These are phyloP conservation scores for Chondrus crispus DNA, from an alignment of 23 red algal species.

Conservation along the genomic window DNA sequence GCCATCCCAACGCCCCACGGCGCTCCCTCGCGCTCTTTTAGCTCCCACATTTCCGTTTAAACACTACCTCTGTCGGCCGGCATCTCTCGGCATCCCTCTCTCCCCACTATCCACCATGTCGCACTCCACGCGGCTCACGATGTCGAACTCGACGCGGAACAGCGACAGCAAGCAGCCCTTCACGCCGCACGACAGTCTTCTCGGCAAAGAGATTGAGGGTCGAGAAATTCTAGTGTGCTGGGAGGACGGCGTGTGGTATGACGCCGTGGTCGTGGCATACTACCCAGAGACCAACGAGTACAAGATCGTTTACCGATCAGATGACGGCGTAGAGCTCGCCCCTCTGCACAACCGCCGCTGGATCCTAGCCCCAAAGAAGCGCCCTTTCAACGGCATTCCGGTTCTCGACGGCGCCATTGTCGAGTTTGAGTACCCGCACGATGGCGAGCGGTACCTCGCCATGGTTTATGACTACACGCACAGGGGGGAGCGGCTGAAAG, in stretches of 20 bases:
- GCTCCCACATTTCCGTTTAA: too few relatives aligned
- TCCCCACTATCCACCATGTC: too few relatives aligned
- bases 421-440: not conserved
- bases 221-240: slow-evolving; percentile 15
- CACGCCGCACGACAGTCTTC: not conserved
- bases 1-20: too few relatives aligned
- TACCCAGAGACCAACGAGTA: not conserved
- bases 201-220: not conserved
- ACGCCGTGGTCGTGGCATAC: not conserved
- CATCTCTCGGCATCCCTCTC: too few relatives aligned
- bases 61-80: too few relatives aligned
- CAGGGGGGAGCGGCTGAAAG: not conserved
- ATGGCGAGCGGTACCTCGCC: not conserved
- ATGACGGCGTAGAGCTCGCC: not conserved
- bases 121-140: too few relatives aligned
- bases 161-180: too few relatives aligned
- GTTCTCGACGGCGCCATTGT: slow-evolving; percentile 4
- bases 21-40: too few relatives aligned
- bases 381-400: not conserved
- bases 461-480: not conserved
- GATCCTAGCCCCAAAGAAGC: not conserved
- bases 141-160: too few relatives aligned
- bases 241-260: slow-evolving; percentile 17
- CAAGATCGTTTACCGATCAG: slow-evolving; percentile 6
- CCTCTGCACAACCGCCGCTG: not conserved